A percentile compares a stretch with the other conserved stretches of the same genome.
Conservation (phyloP, 352 stramenopile genomes). For the Sclerospora graminicola region DNA sequence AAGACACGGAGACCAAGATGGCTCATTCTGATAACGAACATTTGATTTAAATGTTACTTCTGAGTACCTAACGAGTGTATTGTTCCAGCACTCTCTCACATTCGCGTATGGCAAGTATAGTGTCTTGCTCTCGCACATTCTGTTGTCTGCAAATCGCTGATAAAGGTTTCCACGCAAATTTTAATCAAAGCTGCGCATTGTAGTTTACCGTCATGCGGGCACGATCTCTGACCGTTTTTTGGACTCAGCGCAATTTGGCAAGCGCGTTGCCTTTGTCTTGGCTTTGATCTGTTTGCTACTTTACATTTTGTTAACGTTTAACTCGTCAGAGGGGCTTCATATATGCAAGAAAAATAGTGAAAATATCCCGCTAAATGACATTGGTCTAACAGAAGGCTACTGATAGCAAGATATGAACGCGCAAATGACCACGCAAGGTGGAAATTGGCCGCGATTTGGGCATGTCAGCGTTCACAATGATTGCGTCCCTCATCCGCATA, state of each 20-base stretch:
- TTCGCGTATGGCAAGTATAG: conserved; percentile 39
- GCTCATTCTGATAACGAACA: too few relatives aligned
- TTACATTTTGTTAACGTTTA: conserved; percentile 48
- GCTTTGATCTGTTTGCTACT: conserved; percentile 50
- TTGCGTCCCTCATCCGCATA: conserved; percentile 51
- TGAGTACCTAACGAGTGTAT: too few relatives aligned
- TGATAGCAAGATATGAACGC: conserved; percentile 26
- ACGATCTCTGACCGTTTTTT: conserved; percentile 37
- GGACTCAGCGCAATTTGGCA: too few relatives aligned
- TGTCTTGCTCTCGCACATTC: too few relatives aligned
- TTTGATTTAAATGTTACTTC: too few relatives aligned
- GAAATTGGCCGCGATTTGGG: conserved; percentile 41
- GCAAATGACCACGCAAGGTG: conserved; percentile 33
- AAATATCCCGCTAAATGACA: conserved; percentile 8
- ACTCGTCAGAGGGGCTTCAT: conserved; percentile 28
- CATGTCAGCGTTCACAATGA: conserved; percentile 35
- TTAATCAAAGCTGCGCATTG: conserved; percentile 40
- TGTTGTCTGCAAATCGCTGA: conserved; percentile 47
- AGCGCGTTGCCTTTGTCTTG: too few relatives aligned
- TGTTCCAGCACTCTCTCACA: conserved; percentile 50
- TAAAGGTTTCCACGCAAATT: conserved; percentile 31
- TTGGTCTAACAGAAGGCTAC: conserved; percentile 27
- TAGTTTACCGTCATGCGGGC: too few relatives aligned
- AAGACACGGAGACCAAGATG: too few relatives aligned
- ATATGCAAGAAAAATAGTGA: conserved; percentile 21